phyloP scores from a whole-genome alignment of 2,329 filamentous ascomycete species.

The Pestalotiopsis sp. region DNA sequence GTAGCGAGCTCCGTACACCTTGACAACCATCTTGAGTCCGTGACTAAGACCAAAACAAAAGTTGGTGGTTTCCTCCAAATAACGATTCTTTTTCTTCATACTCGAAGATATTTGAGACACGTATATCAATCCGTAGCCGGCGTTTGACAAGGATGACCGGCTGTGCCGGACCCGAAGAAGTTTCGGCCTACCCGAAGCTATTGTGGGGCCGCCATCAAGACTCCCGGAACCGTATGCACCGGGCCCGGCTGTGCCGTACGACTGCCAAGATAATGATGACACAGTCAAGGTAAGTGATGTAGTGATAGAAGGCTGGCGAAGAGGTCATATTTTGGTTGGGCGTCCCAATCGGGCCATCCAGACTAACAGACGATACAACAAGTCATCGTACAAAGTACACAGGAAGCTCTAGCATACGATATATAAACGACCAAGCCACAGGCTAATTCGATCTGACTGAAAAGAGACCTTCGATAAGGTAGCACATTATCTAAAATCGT shows the following conservation, averaged over 20 bases:
- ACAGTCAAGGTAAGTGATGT: too few relatives aligned
- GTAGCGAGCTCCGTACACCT: background rate
- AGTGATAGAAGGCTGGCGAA: too few relatives aligned
- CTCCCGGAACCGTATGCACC: background rate
- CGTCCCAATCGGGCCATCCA: too few relatives aligned
- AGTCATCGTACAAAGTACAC: too few relatives aligned
- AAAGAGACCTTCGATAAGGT: background rate
- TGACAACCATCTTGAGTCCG: background rate
- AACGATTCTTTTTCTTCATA: background rate
- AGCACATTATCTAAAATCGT: background rate
- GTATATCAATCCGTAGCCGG: background rate
- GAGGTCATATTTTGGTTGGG: too few relatives aligned
- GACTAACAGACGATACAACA: too few relatives aligned
- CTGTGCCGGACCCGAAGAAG: background rate
- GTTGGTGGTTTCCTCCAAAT: too few relatives aligned
- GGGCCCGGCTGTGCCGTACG: background rate
- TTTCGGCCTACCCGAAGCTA: background rate
- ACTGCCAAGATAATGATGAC: background rate
- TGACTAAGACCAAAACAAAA: background rate
- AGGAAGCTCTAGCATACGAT: too few relatives aligned
- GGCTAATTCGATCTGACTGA: background rate
- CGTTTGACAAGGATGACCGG: background rate
- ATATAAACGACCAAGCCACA: too few relatives aligned
- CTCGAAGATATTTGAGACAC: background rate
- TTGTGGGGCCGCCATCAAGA: background rate